Evolutionary conservation across 345 rosid genomes (phyloP).

Genomic region (Eutrema japonicum): DNA sequence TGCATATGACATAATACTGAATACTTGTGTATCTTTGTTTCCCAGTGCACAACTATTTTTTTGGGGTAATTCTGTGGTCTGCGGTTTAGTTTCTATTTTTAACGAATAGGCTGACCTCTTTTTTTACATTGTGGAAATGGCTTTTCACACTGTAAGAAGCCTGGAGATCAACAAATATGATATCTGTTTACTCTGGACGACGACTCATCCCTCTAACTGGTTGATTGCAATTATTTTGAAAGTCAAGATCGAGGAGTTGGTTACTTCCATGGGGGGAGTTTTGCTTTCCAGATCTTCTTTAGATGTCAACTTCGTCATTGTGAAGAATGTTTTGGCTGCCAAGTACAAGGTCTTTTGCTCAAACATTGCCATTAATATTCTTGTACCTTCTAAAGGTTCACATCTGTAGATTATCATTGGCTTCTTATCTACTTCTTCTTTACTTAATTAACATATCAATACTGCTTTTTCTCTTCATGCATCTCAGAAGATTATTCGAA

Average conservation of each 20-base stretch:
- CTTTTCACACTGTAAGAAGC: conserved; percentile 1
- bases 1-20: not conserved
- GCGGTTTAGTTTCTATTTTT: not conserved
- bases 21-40: conserved; percentile 7
- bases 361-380: conserved; percentile 31
- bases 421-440: conserved; percentile 11
- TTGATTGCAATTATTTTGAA: conserved; percentile 49
- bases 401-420: conserved; percentile 36
- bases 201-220: conserved; percentile 19
- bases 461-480: conserved; percentile 17
- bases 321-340: conserved; percentile 88
- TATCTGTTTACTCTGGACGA: conserved; percentile 10
- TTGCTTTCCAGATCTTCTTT: conserved; percentile 59
- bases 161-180: conserved; percentile 6
- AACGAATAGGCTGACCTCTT: not conserved
- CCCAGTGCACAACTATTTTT: not conserved
- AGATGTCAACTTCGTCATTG: conserved; percentile 87
- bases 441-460: conserved; percentile 17
- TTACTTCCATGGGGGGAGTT: conserved; percentile 83
- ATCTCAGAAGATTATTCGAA: conserved; percentile 9
- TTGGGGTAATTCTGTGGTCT: not conserved
- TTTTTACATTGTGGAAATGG: not conserved
- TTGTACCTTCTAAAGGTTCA: conserved; percentile 30
- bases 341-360: conserved; percentile 78
- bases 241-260: conserved; percentile 77